A percentile compares a stretch with the other conserved stretches of the same genome.
Evolutionary conservation across 805 yeast species (phyloP).

Genomic region (Phaffomyces opuntiae): DNA sequence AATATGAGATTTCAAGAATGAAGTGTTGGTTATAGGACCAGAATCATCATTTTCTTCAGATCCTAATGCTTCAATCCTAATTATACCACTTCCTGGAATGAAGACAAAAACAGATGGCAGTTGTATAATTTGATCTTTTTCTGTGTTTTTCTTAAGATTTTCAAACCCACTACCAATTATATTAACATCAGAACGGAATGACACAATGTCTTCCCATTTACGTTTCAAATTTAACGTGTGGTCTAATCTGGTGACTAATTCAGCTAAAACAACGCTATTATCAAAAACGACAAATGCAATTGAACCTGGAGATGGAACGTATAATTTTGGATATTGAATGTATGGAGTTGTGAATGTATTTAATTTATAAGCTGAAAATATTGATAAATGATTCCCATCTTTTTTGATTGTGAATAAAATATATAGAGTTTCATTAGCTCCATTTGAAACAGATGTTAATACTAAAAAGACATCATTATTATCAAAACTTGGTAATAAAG

Average conservation of each 20-base stretch:
- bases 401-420: conserved; percentile 49
- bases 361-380: conserved; percentile 60
- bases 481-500: conserved; percentile 35
- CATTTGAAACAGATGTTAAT: conserved; percentile 31
- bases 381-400: conserved; percentile 42
- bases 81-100: conserved; percentile 52
- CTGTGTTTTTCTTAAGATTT: conserved; percentile 22
- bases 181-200: conserved; percentile 43
- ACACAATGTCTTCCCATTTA: conserved; percentile 79
- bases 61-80: conserved; percentile 45
- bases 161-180: conserved; percentile 59
- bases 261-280: conserved; percentile 59
- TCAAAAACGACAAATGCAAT: conserved; percentile 57
- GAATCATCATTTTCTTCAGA: conserved; percentile 14
- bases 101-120: conserved; percentile 40
- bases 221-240: conserved; percentile 28
- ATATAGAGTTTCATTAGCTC: conserved; percentile 28
- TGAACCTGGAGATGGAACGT: conserved; percentile 49
- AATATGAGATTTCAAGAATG: conserved; percentile 60
- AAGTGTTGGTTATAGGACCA: conserved; percentile 16
- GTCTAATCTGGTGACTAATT: conserved; percentile 37
- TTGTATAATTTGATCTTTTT: conserved; percentile 21
- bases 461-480: conserved; percentile 38
- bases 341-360: conserved; percentile 36
- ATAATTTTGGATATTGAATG: conserved; percentile 38